Base-by-base conservation (phyloP, 805 yeast species). In the Tetrapisispora fleetii region DNA sequence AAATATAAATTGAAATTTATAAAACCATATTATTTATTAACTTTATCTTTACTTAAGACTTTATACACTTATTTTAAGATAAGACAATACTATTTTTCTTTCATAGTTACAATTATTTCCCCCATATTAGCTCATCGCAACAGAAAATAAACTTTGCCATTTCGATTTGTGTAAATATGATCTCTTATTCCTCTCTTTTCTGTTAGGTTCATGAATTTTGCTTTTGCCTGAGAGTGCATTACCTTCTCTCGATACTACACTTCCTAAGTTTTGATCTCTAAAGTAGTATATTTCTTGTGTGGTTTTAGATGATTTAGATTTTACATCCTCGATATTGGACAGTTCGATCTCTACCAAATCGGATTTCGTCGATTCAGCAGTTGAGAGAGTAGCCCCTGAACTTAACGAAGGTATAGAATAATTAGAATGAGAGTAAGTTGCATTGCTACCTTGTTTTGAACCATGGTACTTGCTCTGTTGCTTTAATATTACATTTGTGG, bases 401-500 rank as follows among this genome's bases (percentile, higher is more conserved):
- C 73, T 58, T 37, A 70, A 59, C 2, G 72, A 70, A 16, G 76
- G 77, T 14, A 72, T 61, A 4, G 73, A 66, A 39, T 60, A 46
- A 44, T 59, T 59, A 21, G 73, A 65, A 11, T 60, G 54, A 9
- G 66, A 58, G 17, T 66, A 55, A 1, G 71, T 58, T 38, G 43
- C 17, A 8, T 24, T 24, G 8, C 8, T 8, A 4, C 35, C 5
- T 21, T 32, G 24, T 14, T 32, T 14, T 7, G 18, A 24, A 4
- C 18, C 32, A 2, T 22, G 18, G 2, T 19, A n/a, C 10, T 18
- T 24, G 4, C 8, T 24, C 19, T 41, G 27, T 11, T 41, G 33
- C 19, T 64, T 64, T 3, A 53, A 47, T 40, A 37, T 32, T 14
- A 32, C 35, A 32, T 11, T 32, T 32, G 35, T 6, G 4, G n/a